Evolutionary conservation across 2,329 filamentous ascomycete genomes (phyloP), one percentile per base, ranked within the genome.

Genomic region (Zymoseptoria ardabiliae): DNA sequence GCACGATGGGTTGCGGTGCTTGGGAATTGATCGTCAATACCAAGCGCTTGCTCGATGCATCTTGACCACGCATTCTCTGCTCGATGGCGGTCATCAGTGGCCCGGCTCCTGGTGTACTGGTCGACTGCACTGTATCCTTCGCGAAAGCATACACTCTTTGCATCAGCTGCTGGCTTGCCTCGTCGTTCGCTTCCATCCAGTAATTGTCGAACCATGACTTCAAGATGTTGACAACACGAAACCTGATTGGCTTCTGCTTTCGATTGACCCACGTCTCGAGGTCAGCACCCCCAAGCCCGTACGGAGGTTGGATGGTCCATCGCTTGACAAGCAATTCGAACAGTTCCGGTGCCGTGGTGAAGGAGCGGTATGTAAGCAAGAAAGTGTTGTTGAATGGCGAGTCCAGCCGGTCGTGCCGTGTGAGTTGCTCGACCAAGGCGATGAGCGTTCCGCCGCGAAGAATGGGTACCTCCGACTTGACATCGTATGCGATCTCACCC

Each of bases 131-230:
- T 0, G 90, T 91, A 67, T 96, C 91, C 68, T 89, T 89, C 2
- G 92, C 93, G 73, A 99, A 99, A 25, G 86, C 85, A 76, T 92
- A 91, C 9, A 97, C 91, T 65, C 92, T 86, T 61, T 91, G 87
- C 64, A 99, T 90, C 49, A 99, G 81, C 66, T 91, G 85, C 73
- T 86, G 90, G 52, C 87, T 95, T 53, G 90, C 86, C 55, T 93
- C 89, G 70, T 87, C 92, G 63, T 88, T 86, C 54, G 91, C 89
- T 72, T 99, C 94, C 91, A 97, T 97, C 94, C 94, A 99, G 74
- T 94, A 97, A 68, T 89, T 92, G 72, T 97, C 94, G 67, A 99
- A 94, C 94, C 94, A 99, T 75, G 86, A 95, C 81, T 97, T 97
- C 53, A 99, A 78, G 64, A 97, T 97, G 70, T 97, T 99, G 65